Conservation (phyloP, 345 rosid genomes). For the Camelina hispida region DNA sequence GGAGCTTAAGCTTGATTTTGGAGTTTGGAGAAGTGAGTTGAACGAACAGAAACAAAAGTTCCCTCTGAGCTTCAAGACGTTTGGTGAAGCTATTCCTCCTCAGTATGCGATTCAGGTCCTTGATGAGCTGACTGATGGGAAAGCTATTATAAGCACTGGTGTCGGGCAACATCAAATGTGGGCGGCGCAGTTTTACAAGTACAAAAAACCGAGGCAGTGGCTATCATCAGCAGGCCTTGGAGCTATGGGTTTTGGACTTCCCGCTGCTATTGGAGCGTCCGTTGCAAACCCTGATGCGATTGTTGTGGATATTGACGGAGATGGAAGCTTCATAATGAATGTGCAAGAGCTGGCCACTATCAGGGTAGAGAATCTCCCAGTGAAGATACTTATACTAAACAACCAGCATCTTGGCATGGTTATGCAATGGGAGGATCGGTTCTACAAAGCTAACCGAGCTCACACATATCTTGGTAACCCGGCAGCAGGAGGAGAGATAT, state of each 20-base stretch:
- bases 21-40: conserved; percentile 79
- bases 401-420: conserved; percentile 99
- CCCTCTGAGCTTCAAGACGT: conserved; percentile 80
- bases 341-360: conserved; percentile 92
- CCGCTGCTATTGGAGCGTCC: conserved; percentile 98
- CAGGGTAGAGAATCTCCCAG: conserved; percentile 81
- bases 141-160: conserved; percentile 90
- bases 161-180: conserved; percentile 99
- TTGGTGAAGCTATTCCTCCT: conserved; percentile 90
- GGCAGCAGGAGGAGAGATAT: conserved; percentile 74
- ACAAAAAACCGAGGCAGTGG: conserved; percentile 89
- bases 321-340: conserved; percentile 97
- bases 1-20: conserved; percentile 60
- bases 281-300: conserved; percentile 83
- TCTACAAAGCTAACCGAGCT: conserved; percentile 92
- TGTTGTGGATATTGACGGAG: conserved; percentile 96
- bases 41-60: conserved; percentile 67
- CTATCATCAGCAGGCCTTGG: conserved; percentile 91
- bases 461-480: conserved; percentile 91
- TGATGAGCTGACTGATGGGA: conserved; percentile 81
- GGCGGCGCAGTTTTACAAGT: conserved; percentile 99
- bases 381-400: conserved; percentile 78
- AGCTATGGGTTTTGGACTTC: conserved; percentile 98
- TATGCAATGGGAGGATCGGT: conserved; percentile 92
- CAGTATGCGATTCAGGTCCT: conserved; percentile 90